Percentiles rank a stretch among this genome's conserved stretches.
Conservation (phyloP, 768 basidiomycete species). For the Ramaria sp. region DNA sequence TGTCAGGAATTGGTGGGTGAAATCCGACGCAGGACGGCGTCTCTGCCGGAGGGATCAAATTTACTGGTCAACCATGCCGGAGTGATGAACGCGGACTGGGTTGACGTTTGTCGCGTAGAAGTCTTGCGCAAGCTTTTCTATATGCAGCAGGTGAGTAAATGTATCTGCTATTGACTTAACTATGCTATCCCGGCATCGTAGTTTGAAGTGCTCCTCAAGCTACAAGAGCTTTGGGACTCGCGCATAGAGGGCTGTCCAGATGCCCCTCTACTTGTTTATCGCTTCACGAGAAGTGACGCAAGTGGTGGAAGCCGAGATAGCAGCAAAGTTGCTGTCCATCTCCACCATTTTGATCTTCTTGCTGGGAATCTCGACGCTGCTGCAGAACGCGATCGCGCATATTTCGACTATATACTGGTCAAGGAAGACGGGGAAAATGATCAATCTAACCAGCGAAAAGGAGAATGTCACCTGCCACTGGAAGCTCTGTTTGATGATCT, state of each 20-base stretch:
- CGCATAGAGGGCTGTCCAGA: conserved; percentile 41
- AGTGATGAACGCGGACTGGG: conserved; percentile 28
- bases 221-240: conserved; percentile 36
- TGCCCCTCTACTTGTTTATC: conserved; percentile 34
- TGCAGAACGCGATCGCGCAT: conserved; percentile 22
- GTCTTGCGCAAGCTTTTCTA: conserved; percentile 41
- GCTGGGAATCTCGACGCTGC: conserved; percentile 34
- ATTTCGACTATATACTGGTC: conserved; percentile 37
- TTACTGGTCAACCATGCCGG: conserved; percentile 36
- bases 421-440: conserved; percentile 13
- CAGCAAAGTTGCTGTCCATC: conserved; percentile 6
- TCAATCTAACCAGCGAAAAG: conserved; percentile 5
- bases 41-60: conserved; percentile 15
- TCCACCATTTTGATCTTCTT: conserved; percentile 30
- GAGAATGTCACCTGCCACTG: conserved; percentile 25
- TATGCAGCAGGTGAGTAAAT: conserved; percentile 36
- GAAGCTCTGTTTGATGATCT: conserved; percentile 43
- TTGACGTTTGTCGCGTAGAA: conserved; percentile 33
- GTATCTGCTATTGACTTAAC: conserved; percentile 3
- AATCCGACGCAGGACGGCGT: conserved; percentile 25
- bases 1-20: conserved; percentile 29
- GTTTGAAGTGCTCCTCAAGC: conserved; percentile 39
- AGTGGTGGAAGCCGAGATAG: conserved; percentile 13
- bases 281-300: conserved; percentile 16
- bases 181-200: conserved; percentile 12